These are phyloP conservation scores for Cytospora piceae DNA, from an alignment of 2,329 filamentous ascomycete genomes.

Conservation along the genomic window DNA sequence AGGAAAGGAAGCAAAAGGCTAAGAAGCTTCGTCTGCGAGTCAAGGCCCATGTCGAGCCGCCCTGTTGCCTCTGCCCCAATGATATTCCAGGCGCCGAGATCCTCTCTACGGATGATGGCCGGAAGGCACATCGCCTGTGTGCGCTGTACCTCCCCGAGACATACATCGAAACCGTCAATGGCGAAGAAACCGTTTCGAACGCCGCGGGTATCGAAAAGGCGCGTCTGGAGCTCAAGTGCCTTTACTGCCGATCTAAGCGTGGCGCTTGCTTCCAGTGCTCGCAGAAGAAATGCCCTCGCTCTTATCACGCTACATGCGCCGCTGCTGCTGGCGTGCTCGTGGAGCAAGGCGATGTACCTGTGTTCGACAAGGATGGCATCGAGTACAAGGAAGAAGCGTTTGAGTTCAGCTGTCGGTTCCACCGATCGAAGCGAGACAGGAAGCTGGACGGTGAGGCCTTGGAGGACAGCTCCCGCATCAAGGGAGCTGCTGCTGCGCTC, in stretches of 20 bases:
- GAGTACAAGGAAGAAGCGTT: conserved; percentile 92
- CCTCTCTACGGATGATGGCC: conserved; percentile 84
- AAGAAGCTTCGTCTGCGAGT: conserved; percentile 80
- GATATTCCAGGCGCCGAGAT: conserved; percentile 80
- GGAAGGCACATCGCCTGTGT: conserved; percentile 85
- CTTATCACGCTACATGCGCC: conserved; percentile 95
- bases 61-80: conserved; percentile 91
- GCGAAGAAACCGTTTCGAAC: conserved; percentile 75
- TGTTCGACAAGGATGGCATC: conserved; percentile 87
- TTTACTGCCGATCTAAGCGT: conserved; percentile 90
- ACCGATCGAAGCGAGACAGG: conserved; percentile 84
- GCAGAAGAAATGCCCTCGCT: conserved; percentile 87
- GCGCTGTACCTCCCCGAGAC: conserved; percentile 92
- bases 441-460: conserved; percentile 70
- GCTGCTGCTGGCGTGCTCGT: conserved; percentile 90
- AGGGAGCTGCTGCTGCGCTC: conserved; percentile 68
- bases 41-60: conserved; percentile 72
- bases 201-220: conserved; percentile 82
- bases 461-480: conserved; percentile 71
- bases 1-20: conserved; percentile 58
- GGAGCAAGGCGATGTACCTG: conserved; percentile 82
- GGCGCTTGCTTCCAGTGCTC: conserved; percentile 98
- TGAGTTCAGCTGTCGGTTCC: conserved; percentile 93
- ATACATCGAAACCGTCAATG: conserved; percentile 74
- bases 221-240: conserved; percentile 87